Evolutionary conservation across 176 grass and related monocot genomes (phyloP).

Genomic region (Bromus sterilis): DNA sequence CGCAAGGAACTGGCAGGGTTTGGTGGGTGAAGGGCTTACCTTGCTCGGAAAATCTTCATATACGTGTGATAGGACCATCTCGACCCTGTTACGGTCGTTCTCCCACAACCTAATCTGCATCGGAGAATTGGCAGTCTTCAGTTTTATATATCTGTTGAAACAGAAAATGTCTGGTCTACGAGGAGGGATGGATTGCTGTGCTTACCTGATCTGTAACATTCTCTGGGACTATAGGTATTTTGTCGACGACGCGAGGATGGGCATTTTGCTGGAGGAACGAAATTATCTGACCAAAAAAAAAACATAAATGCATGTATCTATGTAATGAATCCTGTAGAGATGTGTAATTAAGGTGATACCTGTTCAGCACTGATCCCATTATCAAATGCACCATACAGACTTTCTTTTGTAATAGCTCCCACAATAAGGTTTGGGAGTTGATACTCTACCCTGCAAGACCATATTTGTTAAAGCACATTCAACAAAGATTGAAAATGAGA

Average conservation of each 20-base stretch:
- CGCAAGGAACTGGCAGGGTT: too few species aligned
- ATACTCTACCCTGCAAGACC: slow-evolving; percentile 70
- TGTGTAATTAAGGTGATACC: slow-evolving; percentile 29
- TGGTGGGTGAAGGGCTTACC: slow-evolving; percentile 24
- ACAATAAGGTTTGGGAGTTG: slow-evolving; percentile 90
- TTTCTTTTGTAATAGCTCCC: slow-evolving; percentile 93
- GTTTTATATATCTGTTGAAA: not conserved
- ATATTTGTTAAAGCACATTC: not conserved
- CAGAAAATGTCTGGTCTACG: not conserved
- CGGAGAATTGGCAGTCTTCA: not conserved
- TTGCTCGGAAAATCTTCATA: slow-evolving; percentile 96
- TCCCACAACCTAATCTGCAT: slow-evolving; percentile 94
- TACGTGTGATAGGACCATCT: slow-evolving; percentile 47
- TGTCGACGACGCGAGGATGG: slow-evolving; percentile 76
- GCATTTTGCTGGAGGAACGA: slow-evolving; percentile 92
- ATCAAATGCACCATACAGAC: slow-evolving; percentile 87
- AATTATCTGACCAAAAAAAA: slow-evolving; percentile 50
- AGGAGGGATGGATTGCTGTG: not conserved
- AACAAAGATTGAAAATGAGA: not conserved
- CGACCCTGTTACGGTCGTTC: slow-evolving; percentile 74
- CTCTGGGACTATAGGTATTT: slow-evolving; percentile 58
- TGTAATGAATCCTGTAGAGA: not conserved
- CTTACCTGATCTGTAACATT: slow-evolving; percentile 85
- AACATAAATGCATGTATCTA: not conserved
- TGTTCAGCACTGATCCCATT: slow-evolving; percentile 92